Conservation (phyloP, 805 yeast genomes). For the Brettanomyces nanus region DNA sequence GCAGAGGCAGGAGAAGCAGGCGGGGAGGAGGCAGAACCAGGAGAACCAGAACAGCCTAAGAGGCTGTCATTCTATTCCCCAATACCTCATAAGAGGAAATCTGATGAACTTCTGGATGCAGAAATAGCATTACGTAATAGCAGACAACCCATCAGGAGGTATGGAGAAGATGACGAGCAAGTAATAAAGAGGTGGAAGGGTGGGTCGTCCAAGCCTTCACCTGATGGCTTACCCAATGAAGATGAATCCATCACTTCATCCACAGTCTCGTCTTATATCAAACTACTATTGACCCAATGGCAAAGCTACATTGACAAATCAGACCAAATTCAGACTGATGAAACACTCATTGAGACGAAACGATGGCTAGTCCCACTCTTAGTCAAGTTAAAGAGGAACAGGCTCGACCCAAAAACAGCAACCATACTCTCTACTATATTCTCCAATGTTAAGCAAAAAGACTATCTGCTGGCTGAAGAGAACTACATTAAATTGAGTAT, state of each 20-base stretch:
- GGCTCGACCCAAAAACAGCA: slow-evolving; percentile 33
- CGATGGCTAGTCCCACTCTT: slow-evolving; percentile 42
- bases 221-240: not conserved
- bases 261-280: slow-evolving; percentile 29
- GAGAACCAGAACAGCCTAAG: not conserved
- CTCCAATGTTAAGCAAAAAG: slow-evolving; percentile 47
- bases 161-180: slow-evolving; percentile 15
- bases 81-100: slow-evolving; percentile 1
- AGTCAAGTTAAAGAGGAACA: slow-evolving; percentile 40
- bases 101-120: slow-evolving; percentile 3
- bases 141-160: slow-evolving; percentile 10
- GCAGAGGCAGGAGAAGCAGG: slow-evolving; percentile 2
- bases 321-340: slow-evolving; percentile 2
- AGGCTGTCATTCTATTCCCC: not conserved
- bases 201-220: slow-evolving; percentile 1
- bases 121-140: slow-evolving; percentile 8
- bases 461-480: slow-evolving; percentile 50
- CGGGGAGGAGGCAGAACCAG: not conserved
- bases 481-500: slow-evolving; percentile 68
- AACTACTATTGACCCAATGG: slow-evolving; percentile 34
- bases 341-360: slow-evolving; percentile 37
- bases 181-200: slow-evolving; percentile 7
- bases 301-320: too few relatives aligned
- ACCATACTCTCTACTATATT: slow-evolving; percentile 53
- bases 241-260: not conserved